phyloP scores from a whole-genome alignment of 78 protist genomes.

The Emiliania huxleyi region DNA sequence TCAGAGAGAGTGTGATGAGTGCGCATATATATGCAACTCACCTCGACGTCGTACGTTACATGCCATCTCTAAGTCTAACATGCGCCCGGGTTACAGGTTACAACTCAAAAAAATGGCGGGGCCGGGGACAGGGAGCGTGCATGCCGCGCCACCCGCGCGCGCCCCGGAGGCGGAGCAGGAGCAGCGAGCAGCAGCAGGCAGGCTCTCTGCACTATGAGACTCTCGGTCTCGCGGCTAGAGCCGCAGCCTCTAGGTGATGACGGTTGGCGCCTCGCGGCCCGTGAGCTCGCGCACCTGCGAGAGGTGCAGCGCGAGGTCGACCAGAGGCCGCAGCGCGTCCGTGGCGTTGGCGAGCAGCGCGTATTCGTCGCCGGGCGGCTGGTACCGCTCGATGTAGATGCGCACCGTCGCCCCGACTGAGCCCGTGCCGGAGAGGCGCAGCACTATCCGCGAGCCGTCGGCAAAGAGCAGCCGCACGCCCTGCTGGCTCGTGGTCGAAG shows the following conservation, averaged over 20 bases:
- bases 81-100: too few relatives aligned
- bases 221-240: too few relatives aligned
- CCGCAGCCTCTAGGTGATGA: slow-evolving; percentile 78
- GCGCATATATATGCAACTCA: too few relatives aligned
- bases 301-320: slow-evolving; percentile 53
- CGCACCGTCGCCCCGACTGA: slow-evolving; percentile 94
- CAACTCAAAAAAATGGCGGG: too few relatives aligned
- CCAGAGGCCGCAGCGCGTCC: slow-evolving; percentile 65
- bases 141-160: too few relatives aligned
- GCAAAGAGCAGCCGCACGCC: neutral
- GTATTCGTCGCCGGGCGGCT: neutral
- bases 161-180: too few relatives aligned
- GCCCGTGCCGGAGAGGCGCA: slow-evolving; percentile 68
- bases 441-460: neutral
- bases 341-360: neutral
- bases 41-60: too few relatives aligned
- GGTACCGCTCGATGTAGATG: slow-evolving; percentile 84
- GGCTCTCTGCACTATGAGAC: too few relatives aligned
- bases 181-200: too few relatives aligned
- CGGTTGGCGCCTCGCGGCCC: slow-evolving; percentile 83
- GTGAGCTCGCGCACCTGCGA: slow-evolving; percentile 63
- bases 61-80: too few relatives aligned
- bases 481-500: slow-evolving; percentile 53
- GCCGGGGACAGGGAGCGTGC: too few relatives aligned
- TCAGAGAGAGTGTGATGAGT: too few relatives aligned